Percentiles rank a stretch among this genome's conserved stretches.
Conservation (phyloP, 2,329 filamentous ascomycete species). For the Aaosphaeria arxii region DNA sequence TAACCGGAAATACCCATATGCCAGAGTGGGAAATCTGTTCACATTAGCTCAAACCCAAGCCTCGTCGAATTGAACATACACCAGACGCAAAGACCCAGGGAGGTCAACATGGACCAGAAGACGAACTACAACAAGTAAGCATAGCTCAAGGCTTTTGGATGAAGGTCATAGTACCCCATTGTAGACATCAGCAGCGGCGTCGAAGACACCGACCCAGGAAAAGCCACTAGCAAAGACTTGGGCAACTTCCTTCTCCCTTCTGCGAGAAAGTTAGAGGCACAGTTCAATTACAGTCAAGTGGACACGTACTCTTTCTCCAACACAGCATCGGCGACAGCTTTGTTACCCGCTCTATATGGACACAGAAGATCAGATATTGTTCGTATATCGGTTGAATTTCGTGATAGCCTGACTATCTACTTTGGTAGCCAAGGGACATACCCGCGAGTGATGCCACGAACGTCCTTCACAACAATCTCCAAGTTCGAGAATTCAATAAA, state of each 20-base stretch:
- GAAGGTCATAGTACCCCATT: conserved; percentile 64
- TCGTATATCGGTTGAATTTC: conserved; percentile 34
- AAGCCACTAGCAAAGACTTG: conserved; percentile 70
- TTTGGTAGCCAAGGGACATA: conserved; percentile 96
- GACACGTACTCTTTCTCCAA: conserved; percentile 71
- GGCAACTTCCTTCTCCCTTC: conserved; percentile 71
- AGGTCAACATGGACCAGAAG: conserved; percentile 94
- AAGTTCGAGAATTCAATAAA: conserved; percentile 86
- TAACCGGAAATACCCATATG: conserved; percentile 99
- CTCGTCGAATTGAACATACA: conserved; percentile 58
- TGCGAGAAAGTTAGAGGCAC: conserved; percentile 38
- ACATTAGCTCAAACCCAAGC: conserved; percentile 10
- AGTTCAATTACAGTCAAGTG: conserved; percentile 5
- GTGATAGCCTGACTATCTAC: conserved; percentile 59
- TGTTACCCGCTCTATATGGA: conserved; percentile 46
- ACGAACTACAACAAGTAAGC: conserved; percentile 61
- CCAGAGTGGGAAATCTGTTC: conserved; percentile 87
- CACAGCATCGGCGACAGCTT: conserved; percentile 41
- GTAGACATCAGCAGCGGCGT: conserved; percentile 85
- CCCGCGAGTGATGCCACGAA: conserved; percentile 91
- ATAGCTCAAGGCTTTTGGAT: conserved; percentile 6
- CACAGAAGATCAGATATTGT: conserved; percentile 33
- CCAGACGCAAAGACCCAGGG: conserved; percentile 86
- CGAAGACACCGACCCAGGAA: conserved; percentile 69
- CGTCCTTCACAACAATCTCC: conserved; percentile 83